phyloP scores from a whole-genome alignment of 2,329 filamentous ascomycete genomes.

The Ophiosphaerella korrae region DNA sequence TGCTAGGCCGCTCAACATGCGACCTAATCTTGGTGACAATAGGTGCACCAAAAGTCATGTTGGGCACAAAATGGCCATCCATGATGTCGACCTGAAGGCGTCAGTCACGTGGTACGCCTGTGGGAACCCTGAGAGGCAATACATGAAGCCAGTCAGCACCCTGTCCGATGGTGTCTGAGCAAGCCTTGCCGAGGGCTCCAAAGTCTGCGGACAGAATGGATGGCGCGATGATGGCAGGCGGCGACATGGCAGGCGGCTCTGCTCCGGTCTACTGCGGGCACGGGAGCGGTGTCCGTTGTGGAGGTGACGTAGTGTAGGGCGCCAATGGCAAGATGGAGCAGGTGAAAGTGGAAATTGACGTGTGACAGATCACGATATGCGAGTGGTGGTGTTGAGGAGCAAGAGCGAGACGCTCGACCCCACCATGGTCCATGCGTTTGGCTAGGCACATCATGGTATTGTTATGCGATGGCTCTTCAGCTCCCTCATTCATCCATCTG shows the following conservation, averaged over 20 bases:
- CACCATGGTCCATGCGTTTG: conserved; percentile 17
- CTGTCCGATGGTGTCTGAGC: conserved; percentile 80
- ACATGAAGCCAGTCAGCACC: conserved; percentile 66
- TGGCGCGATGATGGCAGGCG: conserved; percentile 91
- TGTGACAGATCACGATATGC: conserved; percentile 36
- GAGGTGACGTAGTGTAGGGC: conserved; percentile 12
- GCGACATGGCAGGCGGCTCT: conserved; percentile 68
- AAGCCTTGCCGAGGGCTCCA: conserved; percentile 83
- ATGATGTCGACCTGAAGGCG: conserved; percentile 96
- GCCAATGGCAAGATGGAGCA: conserved; percentile 20
- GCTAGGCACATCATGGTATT: conserved; percentile 24
- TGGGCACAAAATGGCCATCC: conserved; percentile 99
- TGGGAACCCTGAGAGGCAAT: conserved; percentile 5
- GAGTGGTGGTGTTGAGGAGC: conserved; percentile 38
- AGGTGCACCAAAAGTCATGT: conserved; percentile 94
- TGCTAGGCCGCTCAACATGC: conserved; percentile 77
- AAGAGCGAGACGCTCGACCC: conserved; percentile 31
- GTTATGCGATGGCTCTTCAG: conserved; percentile 22
- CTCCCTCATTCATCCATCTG: conserved; percentile 16
- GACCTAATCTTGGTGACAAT: conserved; percentile 92
- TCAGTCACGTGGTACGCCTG: conserved; percentile 48
- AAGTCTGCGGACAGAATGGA: conserved; percentile 99
- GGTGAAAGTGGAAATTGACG: conserved; percentile 27
- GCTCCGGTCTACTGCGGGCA: conserved; percentile 22
- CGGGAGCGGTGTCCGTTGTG: conserved; percentile 3